Percentiles rank a stretch among this genome's conserved stretches.
phyloP scores from a whole-genome alignment of 108 stramenopile species.

The Bacterosira constricta region DNA sequence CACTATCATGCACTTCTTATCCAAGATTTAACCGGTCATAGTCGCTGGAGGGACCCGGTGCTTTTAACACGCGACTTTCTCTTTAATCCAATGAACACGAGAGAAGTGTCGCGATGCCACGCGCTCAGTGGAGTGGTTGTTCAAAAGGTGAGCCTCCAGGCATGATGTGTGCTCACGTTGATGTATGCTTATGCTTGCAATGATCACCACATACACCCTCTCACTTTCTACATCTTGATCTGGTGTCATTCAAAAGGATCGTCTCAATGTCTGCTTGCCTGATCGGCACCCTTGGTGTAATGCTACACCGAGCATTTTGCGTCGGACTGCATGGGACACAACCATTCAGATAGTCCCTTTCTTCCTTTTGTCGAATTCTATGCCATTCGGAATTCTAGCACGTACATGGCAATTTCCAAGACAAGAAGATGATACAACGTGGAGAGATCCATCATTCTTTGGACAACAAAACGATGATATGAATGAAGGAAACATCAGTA shows the following conservation, averaged over 20 bases:
- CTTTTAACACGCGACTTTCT: conserved; percentile 46
- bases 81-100: conserved; percentile 31
- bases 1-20: conserved; percentile 41
- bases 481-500: conserved; percentile 24
- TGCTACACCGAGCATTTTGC: conserved; percentile 8
- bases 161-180: too few species aligned
- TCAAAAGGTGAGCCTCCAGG: too few species aligned
- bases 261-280: conserved; percentile 24
- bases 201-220: background rate
- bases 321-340: conserved; percentile 48
- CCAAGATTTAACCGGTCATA: conserved; percentile 25
- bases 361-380: conserved; percentile 36
- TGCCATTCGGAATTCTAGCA: conserved; percentile 35
- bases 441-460: conserved; percentile 17
- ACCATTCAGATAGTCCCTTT: conserved; percentile 36
- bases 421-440: conserved; percentile 17
- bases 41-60: conserved; percentile 39
- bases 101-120: conserved; percentile 36
- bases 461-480: conserved; percentile 1
- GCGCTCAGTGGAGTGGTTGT: conserved; percentile 41
- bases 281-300: background rate
- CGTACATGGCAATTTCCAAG: conserved; percentile 35
- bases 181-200: background rate
- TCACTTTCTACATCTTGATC: background rate
- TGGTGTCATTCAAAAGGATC: conserved; percentile 22